Percentiles rank a stretch among this genome's conserved stretches.
These are phyloP conservation scores for Amaranthus hypochondriacus DNA, from an alignment of 148 eudicot genomes.

Conservation along the genomic window DNA sequence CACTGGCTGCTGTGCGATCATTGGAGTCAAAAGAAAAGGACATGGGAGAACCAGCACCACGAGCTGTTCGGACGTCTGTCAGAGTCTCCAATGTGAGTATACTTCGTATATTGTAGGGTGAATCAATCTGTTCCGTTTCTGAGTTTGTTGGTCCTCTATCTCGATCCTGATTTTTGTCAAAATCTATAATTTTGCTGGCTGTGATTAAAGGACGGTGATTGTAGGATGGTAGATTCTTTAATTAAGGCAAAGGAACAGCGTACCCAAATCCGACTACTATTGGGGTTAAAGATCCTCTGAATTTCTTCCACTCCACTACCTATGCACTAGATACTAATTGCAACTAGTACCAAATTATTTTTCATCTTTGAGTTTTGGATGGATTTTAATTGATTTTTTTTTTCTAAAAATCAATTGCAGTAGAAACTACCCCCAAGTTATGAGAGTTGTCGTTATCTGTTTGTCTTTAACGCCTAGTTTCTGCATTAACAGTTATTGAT, in stretches of 20 bases:
- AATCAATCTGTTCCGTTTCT: background rate
- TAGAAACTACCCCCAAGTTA: too few species aligned
- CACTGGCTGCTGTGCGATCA: conserved; percentile 66
- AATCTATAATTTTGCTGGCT: background rate
- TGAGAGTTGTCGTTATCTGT: background rate
- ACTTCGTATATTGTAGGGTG: background rate
- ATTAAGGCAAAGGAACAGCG: too few species aligned
- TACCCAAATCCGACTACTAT: too few species aligned
- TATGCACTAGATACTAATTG: too few species aligned
- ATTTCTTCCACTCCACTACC: too few species aligned
- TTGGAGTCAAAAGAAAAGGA: conserved; percentile 53
- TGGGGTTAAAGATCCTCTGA: too few species aligned
- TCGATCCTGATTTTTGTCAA: background rate
- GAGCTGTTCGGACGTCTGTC: conserved; percentile 75
- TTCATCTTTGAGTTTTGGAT: too few species aligned
- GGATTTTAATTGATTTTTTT: background rate
- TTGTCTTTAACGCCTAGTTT: background rate
- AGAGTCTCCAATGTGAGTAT: conserved; percentile 88
- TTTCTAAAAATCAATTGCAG: background rate
- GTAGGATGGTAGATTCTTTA: background rate
- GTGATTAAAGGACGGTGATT: background rate
- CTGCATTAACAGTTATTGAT: background rate
- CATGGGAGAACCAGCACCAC: conserved; percentile 79
- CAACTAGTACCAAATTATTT: too few species aligned
- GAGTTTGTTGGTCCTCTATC: background rate